Evolutionary conservation across 1,284 basidiomycete species (phyloP).

Genomic region (Acaromyces ingoldii): DNA sequence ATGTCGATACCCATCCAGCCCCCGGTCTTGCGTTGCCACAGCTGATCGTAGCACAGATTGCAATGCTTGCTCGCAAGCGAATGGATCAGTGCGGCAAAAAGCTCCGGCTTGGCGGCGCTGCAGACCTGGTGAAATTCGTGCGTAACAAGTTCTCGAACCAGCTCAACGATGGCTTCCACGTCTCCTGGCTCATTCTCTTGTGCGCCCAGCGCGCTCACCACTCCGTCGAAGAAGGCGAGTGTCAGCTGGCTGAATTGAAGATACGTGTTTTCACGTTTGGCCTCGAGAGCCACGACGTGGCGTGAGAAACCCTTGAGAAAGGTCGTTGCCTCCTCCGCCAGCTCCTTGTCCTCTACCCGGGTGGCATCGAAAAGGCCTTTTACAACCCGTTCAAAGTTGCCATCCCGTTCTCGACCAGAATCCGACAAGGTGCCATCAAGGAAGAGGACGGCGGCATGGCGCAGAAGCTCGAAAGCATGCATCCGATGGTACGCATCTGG

Average conservation of each 20-base stretch:
- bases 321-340: conserved; percentile 65
- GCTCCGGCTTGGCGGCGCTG: conserved; percentile 58
- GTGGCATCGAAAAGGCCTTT: conserved; percentile 72
- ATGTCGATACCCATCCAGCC: conserved; percentile 49
- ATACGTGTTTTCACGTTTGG: conserved; percentile 51
- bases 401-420: conserved; percentile 68
- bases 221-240: conserved; percentile 40
- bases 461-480: conserved; percentile 74
- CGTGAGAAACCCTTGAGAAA: conserved; percentile 66
- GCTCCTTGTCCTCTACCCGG: conserved; percentile 66
- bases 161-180: conserved; percentile 65
- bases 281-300: conserved; percentile 60
- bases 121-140: conserved; percentile 13
- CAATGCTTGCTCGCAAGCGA: conserved; percentile 46
- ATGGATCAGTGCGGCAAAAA: conserved; percentile 51
- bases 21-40: conserved; percentile 50
- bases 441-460: conserved; percentile 67
- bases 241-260: conserved; percentile 59
- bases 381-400: conserved; percentile 66
- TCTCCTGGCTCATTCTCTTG: conserved; percentile 17
- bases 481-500: conserved; percentile 63
- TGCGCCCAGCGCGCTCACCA: conserved; percentile 36
- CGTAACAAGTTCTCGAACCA: conserved; percentile 52
- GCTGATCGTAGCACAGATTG: conserved; percentile 49
- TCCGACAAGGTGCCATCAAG: conserved; percentile 60